Conservation (phyloP, 768 basidiomycete species). For the Stropharia rugosoannulata region DNA sequence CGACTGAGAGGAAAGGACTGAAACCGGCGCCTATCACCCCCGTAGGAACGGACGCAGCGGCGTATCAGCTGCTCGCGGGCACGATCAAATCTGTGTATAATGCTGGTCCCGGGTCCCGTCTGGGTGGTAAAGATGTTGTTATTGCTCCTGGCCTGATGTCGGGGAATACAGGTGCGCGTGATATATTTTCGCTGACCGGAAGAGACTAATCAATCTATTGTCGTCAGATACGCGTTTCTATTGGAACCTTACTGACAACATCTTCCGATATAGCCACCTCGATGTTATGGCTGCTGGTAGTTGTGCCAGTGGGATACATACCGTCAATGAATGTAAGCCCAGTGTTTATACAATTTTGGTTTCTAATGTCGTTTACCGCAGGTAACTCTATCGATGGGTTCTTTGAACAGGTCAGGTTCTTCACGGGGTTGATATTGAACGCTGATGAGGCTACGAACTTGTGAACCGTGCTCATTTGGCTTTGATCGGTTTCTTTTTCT, state of each 20-base stretch:
- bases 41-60: constrained; percentile 37
- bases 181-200: no score
- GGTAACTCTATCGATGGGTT: constrained; percentile 50
- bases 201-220: no score
- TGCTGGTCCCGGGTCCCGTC: constrained; percentile 36
- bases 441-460: constrained; percentile 50
- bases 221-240: not conserved
- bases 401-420: constrained; percentile 68
- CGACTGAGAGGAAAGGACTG: constrained; percentile 30
- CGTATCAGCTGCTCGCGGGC: constrained; percentile 56
- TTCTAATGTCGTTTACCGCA: constrained; percentile 23
- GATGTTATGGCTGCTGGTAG: constrained; percentile 32
- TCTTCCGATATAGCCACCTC: constrained; percentile 66
- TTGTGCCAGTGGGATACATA: constrained; percentile 52
- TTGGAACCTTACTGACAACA: constrained; percentile 32
- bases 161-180: constrained; percentile 52
- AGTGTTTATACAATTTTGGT: not conserved
- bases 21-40: constrained; percentile 71
- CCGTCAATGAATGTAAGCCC: constrained; percentile 66
- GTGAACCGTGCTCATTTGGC: constrained; percentile 1
- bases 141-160: constrained; percentile 57
- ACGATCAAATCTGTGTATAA: constrained; percentile 64
- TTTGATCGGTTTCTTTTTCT: no score
- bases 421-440: constrained; percentile 63
- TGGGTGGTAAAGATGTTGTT: constrained; percentile 33